phyloP scores from a whole-genome alignment of 1,284 basidiomycete species.

The Tilletia setariae region DNA sequence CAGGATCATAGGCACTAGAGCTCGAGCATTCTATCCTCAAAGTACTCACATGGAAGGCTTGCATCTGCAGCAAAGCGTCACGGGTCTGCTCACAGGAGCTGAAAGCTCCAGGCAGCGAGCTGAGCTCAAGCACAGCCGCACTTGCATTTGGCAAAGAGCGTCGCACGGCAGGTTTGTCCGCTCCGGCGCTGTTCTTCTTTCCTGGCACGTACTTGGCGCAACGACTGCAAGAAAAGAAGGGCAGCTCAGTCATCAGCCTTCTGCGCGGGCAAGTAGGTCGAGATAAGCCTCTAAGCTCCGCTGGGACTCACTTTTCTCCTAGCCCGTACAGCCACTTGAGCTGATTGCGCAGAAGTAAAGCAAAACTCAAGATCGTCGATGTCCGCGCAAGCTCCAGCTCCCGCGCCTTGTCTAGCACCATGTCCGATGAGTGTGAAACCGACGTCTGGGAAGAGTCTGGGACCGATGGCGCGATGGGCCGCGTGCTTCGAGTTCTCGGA shows the following conservation, averaged over 20 bases:
- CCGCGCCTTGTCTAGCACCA: background rate
- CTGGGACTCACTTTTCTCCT: slow-evolving; percentile 28
- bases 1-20: background rate
- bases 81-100: slow-evolving; percentile 20
- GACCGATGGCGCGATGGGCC: background rate
- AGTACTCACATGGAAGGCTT: slow-evolving; percentile 21
- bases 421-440: background rate
- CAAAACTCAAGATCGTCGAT: slow-evolving; percentile 34
- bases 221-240: background rate
- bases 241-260: background rate
- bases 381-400: slow-evolving; percentile 26
- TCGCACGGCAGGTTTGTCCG: slow-evolving; percentile 33
- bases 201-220: slow-evolving; percentile 41
- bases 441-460: background rate
- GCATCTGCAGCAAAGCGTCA: slow-evolving; percentile 35
- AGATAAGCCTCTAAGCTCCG: background rate
- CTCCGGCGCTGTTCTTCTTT: slow-evolving; percentile 37
- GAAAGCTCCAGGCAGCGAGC: slow-evolving; percentile 27
- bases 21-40: too few species aligned
- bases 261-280: slow-evolving; percentile 8
- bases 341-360: slow-evolving; percentile 40
- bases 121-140: slow-evolving; percentile 31
- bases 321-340: slow-evolving; percentile 44
- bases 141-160: slow-evolving; percentile 30
- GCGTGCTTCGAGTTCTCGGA: background rate